Percentiles rank a stretch among this genome's conserved stretches.
Evolutionary conservation across 148 eudicot species (phyloP).

Genomic region (Camellia japonica): DNA sequence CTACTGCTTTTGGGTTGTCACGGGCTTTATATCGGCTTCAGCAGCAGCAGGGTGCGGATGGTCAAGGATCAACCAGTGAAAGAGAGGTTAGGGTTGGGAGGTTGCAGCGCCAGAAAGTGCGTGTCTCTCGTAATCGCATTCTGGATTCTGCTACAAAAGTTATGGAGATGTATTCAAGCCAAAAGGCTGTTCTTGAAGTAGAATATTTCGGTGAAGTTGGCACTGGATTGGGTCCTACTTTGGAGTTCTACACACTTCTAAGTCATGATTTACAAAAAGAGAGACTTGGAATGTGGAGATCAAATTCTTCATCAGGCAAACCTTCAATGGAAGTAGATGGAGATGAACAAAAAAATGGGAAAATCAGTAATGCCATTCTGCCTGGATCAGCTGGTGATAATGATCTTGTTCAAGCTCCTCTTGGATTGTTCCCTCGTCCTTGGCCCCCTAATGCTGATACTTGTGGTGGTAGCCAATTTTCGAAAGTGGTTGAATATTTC

Average conservation of each 20-base stretch:
- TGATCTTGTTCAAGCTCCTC: constrained; percentile 64
- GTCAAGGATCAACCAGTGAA: constrained; percentile 70
- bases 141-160: constrained; percentile 98
- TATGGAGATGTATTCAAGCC: constrained; percentile 99
- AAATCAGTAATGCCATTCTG: constrained; percentile 18
- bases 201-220: constrained; percentile 99
- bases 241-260: constrained; percentile 91
- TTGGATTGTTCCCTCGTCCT: constrained; percentile 95
- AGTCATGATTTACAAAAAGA: constrained; percentile 89
- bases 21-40: constrained; percentile 92
- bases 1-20: constrained; percentile 95
- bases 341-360: constrained; percentile 32
- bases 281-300: constrained; percentile 87
- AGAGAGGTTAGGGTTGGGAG: constrained; percentile 93
- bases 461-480: constrained; percentile 66
- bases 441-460: constrained; percentile 65
- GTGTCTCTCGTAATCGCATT: constrained; percentile 90
- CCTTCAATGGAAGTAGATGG: constrained; percentile 52
- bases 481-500: constrained; percentile 67
- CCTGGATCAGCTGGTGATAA: constrained; percentile 26
- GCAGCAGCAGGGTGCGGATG: constrained; percentile 96
- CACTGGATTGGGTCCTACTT: constrained; percentile 95
- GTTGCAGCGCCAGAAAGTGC: constrained; percentile 94
- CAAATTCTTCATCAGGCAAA: constrained; percentile 39
- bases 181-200: constrained; percentile 96